Evolutionary conservation across 1,284 basidiomycete species (phyloP), one percentile per base, ranked within the genome.

Genomic region (Tilletia caries): DNA sequence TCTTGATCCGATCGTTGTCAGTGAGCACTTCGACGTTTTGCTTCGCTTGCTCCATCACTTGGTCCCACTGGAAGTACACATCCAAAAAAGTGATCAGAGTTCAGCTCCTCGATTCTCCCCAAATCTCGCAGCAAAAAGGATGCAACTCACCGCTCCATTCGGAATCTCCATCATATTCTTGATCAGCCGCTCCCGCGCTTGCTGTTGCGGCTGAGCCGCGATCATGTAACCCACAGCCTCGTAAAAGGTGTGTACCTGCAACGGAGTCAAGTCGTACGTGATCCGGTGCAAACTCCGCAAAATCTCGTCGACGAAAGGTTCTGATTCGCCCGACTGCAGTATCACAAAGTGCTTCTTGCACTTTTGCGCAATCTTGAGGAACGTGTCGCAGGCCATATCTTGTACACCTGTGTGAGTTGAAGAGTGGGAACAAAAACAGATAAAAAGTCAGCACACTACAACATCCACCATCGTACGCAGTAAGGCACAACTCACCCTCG

Each of bases 351-450:
- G 96, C 68, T 95, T 88, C 64, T 95, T 89, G 83, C 96, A 98
- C 85, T 98, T 98, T 84, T 98, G 95, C 25, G 96, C 94, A 79
- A 99, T 99, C 86, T 98, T 99, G 87, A 98, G 98, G 85, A 98
- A 99, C 0, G 96, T 99, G 84, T 99, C 96, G 84, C 96, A 99
- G 64, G 96, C 96, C 96, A 99, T 99, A 85, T 99, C 96, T 85
- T 99, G 96, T 13, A 99, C 96, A n/a, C 68, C 66, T 65, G 62
- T 43, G 50, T 15, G n/a, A n/a, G n/a, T n/a, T n/a, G n/a, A n/a
- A n/a, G n/a, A n/a, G n/a, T n/a, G n/a, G n/a, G n/a, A n/a, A n/a
- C n/a, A n/a, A n/a, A n/a, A n/a, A n/a, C n/a, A 34, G 33, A n/a
- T 12, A 62, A 13, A 37, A 25, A 10, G 58, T 62, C 33, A 62